Conservation (phyloP, 495 filamentous ascomycete genomes). For the Talaromyces ruber region DNA sequence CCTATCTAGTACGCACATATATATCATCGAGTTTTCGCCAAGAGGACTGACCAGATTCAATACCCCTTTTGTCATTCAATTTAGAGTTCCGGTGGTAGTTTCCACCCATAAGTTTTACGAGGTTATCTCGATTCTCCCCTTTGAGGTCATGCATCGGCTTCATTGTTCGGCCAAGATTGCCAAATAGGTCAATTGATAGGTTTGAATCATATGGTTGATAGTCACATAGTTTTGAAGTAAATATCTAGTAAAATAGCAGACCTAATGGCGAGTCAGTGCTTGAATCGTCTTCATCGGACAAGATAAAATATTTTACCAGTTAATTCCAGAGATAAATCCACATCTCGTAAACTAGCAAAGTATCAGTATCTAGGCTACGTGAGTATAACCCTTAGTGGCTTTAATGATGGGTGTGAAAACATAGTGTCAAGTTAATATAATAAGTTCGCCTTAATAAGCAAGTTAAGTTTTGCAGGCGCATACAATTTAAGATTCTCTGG, state of each 20-base stretch:
- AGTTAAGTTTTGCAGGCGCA: neutral
- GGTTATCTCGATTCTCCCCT: too few species aligned
- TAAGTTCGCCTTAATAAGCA: neutral
- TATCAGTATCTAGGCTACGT: too few species aligned
- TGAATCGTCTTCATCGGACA: neutral
- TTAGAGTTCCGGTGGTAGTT: neutral
- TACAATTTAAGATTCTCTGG: constrained; percentile 4
- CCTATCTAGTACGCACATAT: neutral
- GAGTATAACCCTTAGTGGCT: too few species aligned
- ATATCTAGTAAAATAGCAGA: neutral
- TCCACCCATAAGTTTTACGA: too few species aligned
- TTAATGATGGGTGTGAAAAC: too few species aligned
- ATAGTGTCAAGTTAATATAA: neutral
- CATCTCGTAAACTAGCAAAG: neutral
- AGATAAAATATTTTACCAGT: neutral
- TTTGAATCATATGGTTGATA: neutral
- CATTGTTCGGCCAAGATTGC: neutral
- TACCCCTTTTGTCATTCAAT: neutral
- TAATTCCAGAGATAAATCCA: neutral
- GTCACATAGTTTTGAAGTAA: neutral
- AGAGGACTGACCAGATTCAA: neutral
- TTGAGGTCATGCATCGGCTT: neutral
- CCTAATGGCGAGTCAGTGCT: neutral
- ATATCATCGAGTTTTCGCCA: neutral
- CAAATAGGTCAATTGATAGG: neutral